Conservation (phyloP, 345 rosid genomes). For the Boechera stricta region DNA sequence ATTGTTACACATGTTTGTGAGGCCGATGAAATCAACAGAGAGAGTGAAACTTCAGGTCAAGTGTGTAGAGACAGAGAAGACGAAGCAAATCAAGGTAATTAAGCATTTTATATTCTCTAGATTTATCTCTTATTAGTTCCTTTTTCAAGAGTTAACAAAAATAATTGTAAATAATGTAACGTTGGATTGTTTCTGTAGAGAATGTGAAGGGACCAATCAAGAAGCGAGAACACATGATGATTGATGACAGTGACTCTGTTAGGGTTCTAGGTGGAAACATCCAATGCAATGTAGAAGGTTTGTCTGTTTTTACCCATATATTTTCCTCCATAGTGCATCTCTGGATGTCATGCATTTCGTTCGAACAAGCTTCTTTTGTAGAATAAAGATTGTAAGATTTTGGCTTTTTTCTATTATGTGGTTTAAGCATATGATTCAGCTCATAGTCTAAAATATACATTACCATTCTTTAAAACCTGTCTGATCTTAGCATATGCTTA, state of each 20-base stretch:
- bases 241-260: neutral
- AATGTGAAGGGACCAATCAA: neutral
- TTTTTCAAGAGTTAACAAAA: neutral
- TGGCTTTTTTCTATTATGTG: neutral
- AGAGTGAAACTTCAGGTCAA: too few relatives aligned
- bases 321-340: too few relatives aligned
- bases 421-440: neutral
- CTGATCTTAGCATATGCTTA: too few relatives aligned
- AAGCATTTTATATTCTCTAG: too few relatives aligned
- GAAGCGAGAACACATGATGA: neutral
- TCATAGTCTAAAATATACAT: too few relatives aligned
- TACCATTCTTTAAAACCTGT: too few relatives aligned
- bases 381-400: too few relatives aligned
- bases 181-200: neutral
- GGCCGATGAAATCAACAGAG: neutral
- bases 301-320: too few relatives aligned
- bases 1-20: neutral
- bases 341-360: too few relatives aligned
- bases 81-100: neutral
- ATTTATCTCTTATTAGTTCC: neutral
- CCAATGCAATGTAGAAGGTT: neutral
- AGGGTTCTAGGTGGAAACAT: neutral
- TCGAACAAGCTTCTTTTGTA: too few relatives aligned
- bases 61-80: neutral
- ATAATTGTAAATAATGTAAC: neutral